Evolutionary conservation across 2,329 filamentous ascomycete species (phyloP), one percentile per base, ranked within the genome.

Genomic region (Drechslera avenae): DNA sequence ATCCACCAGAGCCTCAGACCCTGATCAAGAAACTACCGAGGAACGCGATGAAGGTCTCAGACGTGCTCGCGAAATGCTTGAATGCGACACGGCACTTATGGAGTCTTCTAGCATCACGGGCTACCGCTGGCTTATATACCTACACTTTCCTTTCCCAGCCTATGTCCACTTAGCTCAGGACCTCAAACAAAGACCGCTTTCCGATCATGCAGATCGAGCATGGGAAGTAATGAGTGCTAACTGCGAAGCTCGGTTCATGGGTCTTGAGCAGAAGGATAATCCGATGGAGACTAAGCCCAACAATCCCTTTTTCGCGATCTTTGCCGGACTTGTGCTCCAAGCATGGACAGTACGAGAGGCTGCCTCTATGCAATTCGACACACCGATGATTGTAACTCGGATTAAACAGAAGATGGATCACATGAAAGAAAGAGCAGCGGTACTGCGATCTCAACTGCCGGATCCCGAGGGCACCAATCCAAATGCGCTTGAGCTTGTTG

Each of bases 271-370:
- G 2, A 48, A 57, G 7, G 52, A 63, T 5, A 60, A 62, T 32
- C 48, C 52, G 1, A 42, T 57, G 39, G 57, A 62, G 10, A 44
- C 58, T 2, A 48, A 52, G 4, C 34, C 34, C 4, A 54, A 60
- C 1, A 61, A 63, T 40, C 57, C 63, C 5, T 62, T 75, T 17
- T 69, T 67, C 39, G 61, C 59, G 14, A 56, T 74, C 1, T 84
- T 88, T 54, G 80, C 81, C 1, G 75, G 76, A 16, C 76, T 83
- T 14, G 82, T 88, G 33, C 71, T 87, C 50, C 86, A 84, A 60
- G 84, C 61, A 1, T 66, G 59, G 63, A n/a, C 52, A 3, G 57
- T 56, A 5, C 51, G 59, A 14, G 47, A 62, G 42, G 47, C 50
- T 5, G 54, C 48, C 9, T 35, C 40, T n/a, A 36, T 21, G 14